A percentile compares a stretch with the other conserved stretches of the same genome.
Conservation (phyloP, 2,329 filamentous ascomycete species). For the Nemania abortiva region DNA sequence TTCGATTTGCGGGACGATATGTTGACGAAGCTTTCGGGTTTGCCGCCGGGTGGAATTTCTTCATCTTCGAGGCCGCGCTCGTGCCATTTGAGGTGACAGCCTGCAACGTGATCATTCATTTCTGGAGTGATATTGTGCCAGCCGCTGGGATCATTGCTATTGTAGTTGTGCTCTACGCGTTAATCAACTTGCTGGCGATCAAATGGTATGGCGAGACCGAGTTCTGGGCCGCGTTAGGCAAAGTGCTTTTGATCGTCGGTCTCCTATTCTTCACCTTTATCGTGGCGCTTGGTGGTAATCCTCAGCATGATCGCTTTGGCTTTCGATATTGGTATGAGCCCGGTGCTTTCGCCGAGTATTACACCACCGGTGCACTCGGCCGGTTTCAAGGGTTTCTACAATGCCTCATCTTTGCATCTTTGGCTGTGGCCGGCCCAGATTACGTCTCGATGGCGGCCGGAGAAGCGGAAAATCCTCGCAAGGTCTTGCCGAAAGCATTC, state of each 20-base stretch:
- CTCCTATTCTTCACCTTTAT: constrained; percentile 83
- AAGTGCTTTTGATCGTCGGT: constrained; percentile 77
- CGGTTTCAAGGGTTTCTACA: constrained; percentile 80
- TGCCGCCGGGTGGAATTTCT: constrained; percentile 80
- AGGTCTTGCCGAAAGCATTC: constrained; percentile 78
- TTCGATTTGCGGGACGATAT: constrained; percentile 80
- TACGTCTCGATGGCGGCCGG: constrained; percentile 73
- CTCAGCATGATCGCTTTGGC: constrained; percentile 76
- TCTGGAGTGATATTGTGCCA: constrained; percentile 71
- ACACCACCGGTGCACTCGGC: constrained; percentile 74
- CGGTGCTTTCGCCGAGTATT: constrained; percentile 76
- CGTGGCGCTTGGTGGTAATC: constrained; percentile 86
- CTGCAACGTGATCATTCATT: constrained; percentile 72
- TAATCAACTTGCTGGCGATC: constrained; percentile 79
- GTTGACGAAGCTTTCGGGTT: constrained; percentile 82
- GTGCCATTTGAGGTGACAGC: constrained; percentile 77
- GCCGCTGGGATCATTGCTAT: constrained; percentile 72
- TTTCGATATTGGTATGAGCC: constrained; percentile 77
- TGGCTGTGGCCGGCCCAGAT: constrained; percentile 72
- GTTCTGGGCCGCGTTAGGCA: constrained; percentile 79
- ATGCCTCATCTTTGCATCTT: constrained; percentile 78
- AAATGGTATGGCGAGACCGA: constrained; percentile 82
- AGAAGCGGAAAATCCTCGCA: constrained; percentile 77
- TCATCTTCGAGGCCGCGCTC: constrained; percentile 75
- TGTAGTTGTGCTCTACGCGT: constrained; percentile 63